These are phyloP conservation scores for Tricholoma sp. DNA, from an alignment of 768 basidiomycete genomes.

Conservation along the genomic window DNA sequence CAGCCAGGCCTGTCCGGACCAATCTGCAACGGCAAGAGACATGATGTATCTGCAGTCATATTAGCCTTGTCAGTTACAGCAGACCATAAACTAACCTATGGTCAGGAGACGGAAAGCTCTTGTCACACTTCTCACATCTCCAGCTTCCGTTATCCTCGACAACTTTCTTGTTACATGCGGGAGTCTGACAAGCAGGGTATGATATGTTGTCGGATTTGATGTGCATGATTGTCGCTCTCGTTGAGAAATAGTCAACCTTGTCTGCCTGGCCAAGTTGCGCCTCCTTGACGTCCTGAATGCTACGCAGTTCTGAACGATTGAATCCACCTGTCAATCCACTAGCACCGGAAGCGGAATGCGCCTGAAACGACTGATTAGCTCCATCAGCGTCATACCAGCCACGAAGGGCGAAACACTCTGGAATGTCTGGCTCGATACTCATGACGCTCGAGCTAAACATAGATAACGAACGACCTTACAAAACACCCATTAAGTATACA, in stretches of 20 bases:
- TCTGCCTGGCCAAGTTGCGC: constrained; percentile 71
- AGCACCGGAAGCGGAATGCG: constrained; percentile 49
- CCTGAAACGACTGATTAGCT: constrained; percentile 56
- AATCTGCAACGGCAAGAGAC: constrained; percentile 83
- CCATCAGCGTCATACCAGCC: constrained; percentile 91
- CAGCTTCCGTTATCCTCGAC: constrained; percentile 62
- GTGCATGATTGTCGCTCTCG: constrained; percentile 81
- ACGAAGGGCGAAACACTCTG: constrained; percentile 77
- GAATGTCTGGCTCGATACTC: constrained; percentile 86
- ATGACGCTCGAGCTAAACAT: constrained; percentile 78
- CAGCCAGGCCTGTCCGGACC: constrained; percentile 86
- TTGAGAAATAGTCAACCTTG: constrained; percentile 74
- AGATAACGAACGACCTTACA: constrained; percentile 73
- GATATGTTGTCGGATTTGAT: constrained; percentile 77
- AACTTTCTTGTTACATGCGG: constrained; percentile 89
- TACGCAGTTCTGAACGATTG: constrained; percentile 68
- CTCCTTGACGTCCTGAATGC: constrained; percentile 74
- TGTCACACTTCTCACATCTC: constrained; percentile 92
- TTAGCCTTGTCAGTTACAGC: not conserved
- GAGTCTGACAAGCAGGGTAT: constrained; percentile 84
- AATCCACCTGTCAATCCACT: constrained; percentile 39
- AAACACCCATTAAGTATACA: constrained; percentile 7
- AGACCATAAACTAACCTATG: constrained; percentile 56
- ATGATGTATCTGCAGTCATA: constrained; percentile 60
- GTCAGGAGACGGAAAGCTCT: constrained; percentile 62